These are phyloP conservation scores for Trichoderma sp. DNA, from an alignment of 2,329 filamentous ascomycete genomes.

Conservation along the genomic window DNA sequence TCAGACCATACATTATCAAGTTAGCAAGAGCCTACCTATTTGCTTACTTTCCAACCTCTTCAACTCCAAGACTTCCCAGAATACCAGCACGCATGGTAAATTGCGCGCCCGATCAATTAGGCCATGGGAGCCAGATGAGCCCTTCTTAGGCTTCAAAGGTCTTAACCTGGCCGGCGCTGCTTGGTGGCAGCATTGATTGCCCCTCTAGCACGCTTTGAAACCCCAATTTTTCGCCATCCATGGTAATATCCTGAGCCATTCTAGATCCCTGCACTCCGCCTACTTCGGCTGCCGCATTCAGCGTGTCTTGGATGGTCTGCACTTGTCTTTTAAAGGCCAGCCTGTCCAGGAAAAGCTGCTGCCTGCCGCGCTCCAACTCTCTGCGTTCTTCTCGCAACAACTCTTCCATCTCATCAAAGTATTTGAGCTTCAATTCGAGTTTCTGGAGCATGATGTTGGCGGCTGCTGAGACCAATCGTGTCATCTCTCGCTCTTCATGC, in stretches of 20 bases:
- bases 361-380: slow-evolving; percentile 85
- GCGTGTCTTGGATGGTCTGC: slow-evolving; percentile 72
- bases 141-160: slow-evolving; percentile 51
- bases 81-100: neutral
- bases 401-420: slow-evolving; percentile 94
- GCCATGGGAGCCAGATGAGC: neutral
- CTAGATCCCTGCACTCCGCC: slow-evolving; percentile 52
- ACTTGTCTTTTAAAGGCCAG: slow-evolving; percentile 87
- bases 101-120: neutral
- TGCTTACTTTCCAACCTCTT: slow-evolving; percentile 10
- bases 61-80: slow-evolving; percentile 4
- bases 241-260: slow-evolving; percentile 46
- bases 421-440: slow-evolving; percentile 90
- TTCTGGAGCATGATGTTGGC: slow-evolving; percentile 95
- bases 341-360: slow-evolving; percentile 91
- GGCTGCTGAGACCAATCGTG: slow-evolving; percentile 83
- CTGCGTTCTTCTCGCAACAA: slow-evolving; percentile 88
- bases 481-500: slow-evolving; percentile 96
- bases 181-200: slow-evolving; percentile 52
- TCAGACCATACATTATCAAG: slow-evolving; percentile 16
- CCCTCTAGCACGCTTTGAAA: slow-evolving; percentile 49
- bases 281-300: slow-evolving; percentile 54
- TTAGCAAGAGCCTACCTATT: slow-evolving; percentile 2
- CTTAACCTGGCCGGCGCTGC: slow-evolving; percentile 55
- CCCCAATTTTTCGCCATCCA: slow-evolving; percentile 52